phyloP scores from a whole-genome alignment of 2,329 filamentous ascomycete genomes.

The Paraphoma sp. region DNA sequence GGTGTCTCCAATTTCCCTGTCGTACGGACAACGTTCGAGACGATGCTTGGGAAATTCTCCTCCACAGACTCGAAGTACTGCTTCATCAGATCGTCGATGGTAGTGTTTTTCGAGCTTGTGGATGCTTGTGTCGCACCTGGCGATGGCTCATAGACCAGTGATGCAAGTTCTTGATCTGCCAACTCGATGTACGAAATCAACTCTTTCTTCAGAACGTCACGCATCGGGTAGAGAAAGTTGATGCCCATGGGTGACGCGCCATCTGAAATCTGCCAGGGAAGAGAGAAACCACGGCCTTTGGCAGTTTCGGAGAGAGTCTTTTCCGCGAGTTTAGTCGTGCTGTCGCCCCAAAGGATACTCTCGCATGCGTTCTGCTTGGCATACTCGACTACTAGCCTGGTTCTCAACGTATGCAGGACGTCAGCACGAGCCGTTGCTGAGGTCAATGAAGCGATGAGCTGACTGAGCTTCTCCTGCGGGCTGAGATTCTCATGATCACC shows the following conservation, averaged over 20 bases:
- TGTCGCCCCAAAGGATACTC: conserved; percentile 81
- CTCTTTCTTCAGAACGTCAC: conserved; percentile 86
- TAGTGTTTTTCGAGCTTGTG: conserved; percentile 75
- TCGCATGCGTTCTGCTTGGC: conserved; percentile 64
- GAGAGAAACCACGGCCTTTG: conserved; percentile 83
- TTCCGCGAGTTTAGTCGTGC: conserved; percentile 85
- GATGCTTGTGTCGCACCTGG: conserved; percentile 38
- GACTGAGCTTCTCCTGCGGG: conserved; percentile 45
- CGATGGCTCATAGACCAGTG: conserved; percentile 42
- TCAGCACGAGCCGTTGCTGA: conserved; percentile 81
- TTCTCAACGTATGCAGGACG: conserved; percentile 72
- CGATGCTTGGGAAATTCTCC: conserved; percentile 84
- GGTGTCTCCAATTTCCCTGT: conserved; percentile 76
- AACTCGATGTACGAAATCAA: conserved; percentile 70
- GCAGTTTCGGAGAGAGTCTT: conserved; percentile 86
- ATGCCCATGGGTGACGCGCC: conserved; percentile 67
- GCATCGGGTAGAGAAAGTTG: conserved; percentile 77
- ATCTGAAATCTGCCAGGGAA: conserved; percentile 84
- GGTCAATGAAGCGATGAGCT: conserved; percentile 68
- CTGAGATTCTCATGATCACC: background rate
- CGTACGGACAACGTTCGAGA: conserved; percentile 93
- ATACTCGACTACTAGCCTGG: conserved; percentile 68
- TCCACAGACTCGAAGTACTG: conserved; percentile 90
- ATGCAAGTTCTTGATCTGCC: conserved; percentile 58
- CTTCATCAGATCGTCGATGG: conserved; percentile 88